Conservation (phyloP, 805 yeast species). For the Teunomyces tritomae region DNA sequence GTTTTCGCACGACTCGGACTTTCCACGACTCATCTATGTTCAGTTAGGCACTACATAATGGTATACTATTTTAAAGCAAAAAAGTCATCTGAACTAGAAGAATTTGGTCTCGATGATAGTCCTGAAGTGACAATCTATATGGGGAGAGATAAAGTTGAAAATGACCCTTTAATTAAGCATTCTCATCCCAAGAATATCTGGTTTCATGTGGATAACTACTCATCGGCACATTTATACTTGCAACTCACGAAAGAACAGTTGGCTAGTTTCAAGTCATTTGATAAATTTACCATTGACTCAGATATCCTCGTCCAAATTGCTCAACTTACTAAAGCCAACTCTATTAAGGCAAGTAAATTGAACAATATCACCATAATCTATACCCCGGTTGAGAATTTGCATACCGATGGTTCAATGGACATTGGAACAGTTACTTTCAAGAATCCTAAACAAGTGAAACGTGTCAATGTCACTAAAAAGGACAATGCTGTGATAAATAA, state of each 20-base stretch:
- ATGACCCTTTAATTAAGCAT: slow-evolving; percentile 49
- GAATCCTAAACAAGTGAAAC: slow-evolving; percentile 51
- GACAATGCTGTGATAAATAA: slow-evolving; percentile 61
- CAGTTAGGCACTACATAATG: slow-evolving; percentile 14
- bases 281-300: slow-evolving; percentile 34
- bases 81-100: slow-evolving; percentile 13
- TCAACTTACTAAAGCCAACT: slow-evolving; percentile 74
- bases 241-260: slow-evolving; percentile 50
- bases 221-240: slow-evolving; percentile 76
- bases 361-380: slow-evolving; percentile 64
- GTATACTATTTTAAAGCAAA: slow-evolving; percentile 29
- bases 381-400: slow-evolving; percentile 72
- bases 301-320: slow-evolving; percentile 50
- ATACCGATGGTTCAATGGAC: slow-evolving; percentile 68
- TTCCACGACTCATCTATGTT: background rate
- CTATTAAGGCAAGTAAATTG: slow-evolving; percentile 71
- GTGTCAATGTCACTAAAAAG: slow-evolving; percentile 51
- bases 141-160: slow-evolving; percentile 77
- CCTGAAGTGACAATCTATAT: slow-evolving; percentile 45
- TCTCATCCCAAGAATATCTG: slow-evolving; percentile 68
- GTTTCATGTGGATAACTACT: slow-evolving; percentile 78
- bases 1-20: background rate
- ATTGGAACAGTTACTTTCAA: slow-evolving; percentile 77
- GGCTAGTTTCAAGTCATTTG: slow-evolving; percentile 41
- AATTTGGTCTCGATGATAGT: slow-evolving; percentile 19